phyloP scores from a whole-genome alignment of 257 asterid genomes.

The Cynanchum wilfordii region DNA sequence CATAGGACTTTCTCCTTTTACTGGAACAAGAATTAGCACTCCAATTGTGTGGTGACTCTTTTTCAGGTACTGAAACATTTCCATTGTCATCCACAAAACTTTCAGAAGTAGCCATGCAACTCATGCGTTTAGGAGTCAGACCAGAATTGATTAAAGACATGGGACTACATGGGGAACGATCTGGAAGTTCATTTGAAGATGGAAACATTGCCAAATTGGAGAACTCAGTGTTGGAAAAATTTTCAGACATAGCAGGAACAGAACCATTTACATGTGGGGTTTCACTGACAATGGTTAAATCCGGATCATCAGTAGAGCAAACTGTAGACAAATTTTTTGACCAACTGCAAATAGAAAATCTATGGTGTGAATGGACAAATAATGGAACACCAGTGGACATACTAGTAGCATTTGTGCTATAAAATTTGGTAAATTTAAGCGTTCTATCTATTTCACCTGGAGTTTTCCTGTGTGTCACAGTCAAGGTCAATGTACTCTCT shows the following conservation, averaged over 20 bases:
- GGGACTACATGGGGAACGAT: slow-evolving; percentile 34
- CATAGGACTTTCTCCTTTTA: slow-evolving; percentile 57
- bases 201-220: slow-evolving; percentile 32
- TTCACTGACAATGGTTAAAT: slow-evolving; percentile 56
- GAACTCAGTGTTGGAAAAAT: slow-evolving; percentile 31
- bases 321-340: slow-evolving; percentile 31
- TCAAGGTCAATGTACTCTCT: slow-evolving; percentile 50
- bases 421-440: not conserved
- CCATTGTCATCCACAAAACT: slow-evolving; percentile 30
- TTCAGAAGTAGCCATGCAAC: slow-evolving; percentile 47
- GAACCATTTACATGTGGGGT: slow-evolving; percentile 42
- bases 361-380: slow-evolving; percentile 12
- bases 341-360: slow-evolving; percentile 45
- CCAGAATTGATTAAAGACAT: slow-evolving; percentile 25
- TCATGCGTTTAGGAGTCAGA: slow-evolving; percentile 29
- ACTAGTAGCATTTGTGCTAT: slow-evolving; percentile 7
- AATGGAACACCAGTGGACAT: not conserved
- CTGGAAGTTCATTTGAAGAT: slow-evolving; percentile 25
- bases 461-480: slow-evolving; percentile 41
- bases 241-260: slow-evolving; percentile 30
- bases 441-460: slow-evolving; percentile 43
- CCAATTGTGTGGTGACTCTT: slow-evolving; percentile 48
- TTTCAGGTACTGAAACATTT: slow-evolving; percentile 33
- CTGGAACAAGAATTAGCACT: slow-evolving; percentile 61
- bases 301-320: slow-evolving; percentile 37